phyloP scores from a whole-genome alignment of 225 moss, liverwort and hornwort genomes.

The Antitrichia curtipendula region DNA sequence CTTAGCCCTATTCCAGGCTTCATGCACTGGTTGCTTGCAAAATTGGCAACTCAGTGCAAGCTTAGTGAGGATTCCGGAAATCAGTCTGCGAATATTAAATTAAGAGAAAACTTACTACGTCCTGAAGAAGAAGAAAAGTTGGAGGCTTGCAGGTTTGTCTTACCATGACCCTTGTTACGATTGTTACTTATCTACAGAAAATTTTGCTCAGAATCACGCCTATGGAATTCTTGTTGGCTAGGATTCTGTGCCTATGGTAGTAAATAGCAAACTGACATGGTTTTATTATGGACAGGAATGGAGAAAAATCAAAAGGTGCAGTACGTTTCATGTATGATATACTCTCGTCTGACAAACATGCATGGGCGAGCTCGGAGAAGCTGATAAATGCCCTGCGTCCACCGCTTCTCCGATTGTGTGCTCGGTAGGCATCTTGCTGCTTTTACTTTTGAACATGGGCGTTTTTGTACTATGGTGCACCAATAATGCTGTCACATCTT shows the following conservation, averaged over 20 bases:
- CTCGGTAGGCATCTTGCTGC: slow-evolving; percentile 31
- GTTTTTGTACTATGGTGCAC: neutral
- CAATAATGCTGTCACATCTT: neutral
- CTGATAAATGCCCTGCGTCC: slow-evolving; percentile 41
- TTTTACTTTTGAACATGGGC: neutral
- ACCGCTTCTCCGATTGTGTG: slow-evolving; percentile 68
- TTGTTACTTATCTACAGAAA: neutral
- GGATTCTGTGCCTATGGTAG: neutral
- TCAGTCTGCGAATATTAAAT: slow-evolving; percentile 5
- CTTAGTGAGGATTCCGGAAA: slow-evolving; percentile 5
- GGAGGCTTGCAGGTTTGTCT: slow-evolving; percentile 28
- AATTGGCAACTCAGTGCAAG: slow-evolving; percentile 56
- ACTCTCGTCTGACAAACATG: slow-evolving; percentile 45
- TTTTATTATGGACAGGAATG: slow-evolving; percentile 9
- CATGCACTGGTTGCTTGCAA: slow-evolving; percentile 60
- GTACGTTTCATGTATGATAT: slow-evolving; percentile 33
- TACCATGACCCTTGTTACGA: neutral
- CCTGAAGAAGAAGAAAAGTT: slow-evolving; percentile 45
- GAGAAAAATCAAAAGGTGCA: slow-evolving; percentile 14
- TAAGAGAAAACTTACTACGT: slow-evolving; percentile 48
- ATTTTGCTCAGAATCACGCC: neutral
- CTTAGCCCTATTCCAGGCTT: slow-evolving; percentile 86
- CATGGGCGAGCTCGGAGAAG: slow-evolving; percentile 51
- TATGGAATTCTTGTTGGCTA: neutral
- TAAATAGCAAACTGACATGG: neutral